Evolutionary conservation across 2,329 filamentous ascomycete genomes (phyloP).

Genomic region (Chaetothyriales sp.): DNA sequence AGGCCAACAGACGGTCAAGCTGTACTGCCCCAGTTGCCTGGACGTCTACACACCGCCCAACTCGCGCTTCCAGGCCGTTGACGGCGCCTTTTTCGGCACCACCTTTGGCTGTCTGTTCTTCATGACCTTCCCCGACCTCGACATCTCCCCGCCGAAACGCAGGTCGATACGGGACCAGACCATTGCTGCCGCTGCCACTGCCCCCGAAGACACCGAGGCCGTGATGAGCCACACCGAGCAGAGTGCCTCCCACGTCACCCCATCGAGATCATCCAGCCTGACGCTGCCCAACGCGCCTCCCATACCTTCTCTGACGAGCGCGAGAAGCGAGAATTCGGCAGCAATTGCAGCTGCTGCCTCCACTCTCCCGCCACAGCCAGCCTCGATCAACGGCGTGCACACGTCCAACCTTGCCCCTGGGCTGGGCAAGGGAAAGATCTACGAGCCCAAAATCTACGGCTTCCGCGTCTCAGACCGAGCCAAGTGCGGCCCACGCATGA

Average conservation of each 20-base stretch:
- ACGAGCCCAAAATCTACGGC: slow-evolving; percentile 91
- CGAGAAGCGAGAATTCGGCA: slow-evolving; percentile 19
- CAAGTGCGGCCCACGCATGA: slow-evolving; percentile 83
- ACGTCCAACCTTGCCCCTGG: slow-evolving; percentile 78
- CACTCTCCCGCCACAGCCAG: slow-evolving; percentile 32
- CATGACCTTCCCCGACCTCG: slow-evolving; percentile 94
- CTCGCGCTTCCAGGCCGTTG: slow-evolving; percentile 90
- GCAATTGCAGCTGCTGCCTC: slow-evolving; percentile 18
- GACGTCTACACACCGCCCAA: slow-evolving; percentile 97
- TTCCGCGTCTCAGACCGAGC: slow-evolving; percentile 88
- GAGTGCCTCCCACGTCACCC: slow-evolving; percentile 6
- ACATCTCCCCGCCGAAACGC: slow-evolving; percentile 58
- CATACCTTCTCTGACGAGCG: slow-evolving; percentile 18
- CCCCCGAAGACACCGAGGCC: slow-evolving; percentile 14
- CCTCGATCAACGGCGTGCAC: slow-evolving; percentile 67
- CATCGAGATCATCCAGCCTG: slow-evolving; percentile 16
- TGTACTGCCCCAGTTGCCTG: slow-evolving; percentile 92
- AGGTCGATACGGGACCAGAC: slow-evolving; percentile 7
- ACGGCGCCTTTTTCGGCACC: slow-evolving; percentile 94
- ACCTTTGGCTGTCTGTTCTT: slow-evolving; percentile 96
- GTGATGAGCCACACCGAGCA: slow-evolving; percentile 16
- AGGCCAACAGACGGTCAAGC: slow-evolving; percentile 92
- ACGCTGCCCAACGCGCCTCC: slow-evolving; percentile 17
- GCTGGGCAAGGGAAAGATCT: slow-evolving; percentile 66
- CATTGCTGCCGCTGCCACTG: neutral